These are phyloP conservation scores for Entrophospora sp. DNA, from an alignment of 192 early-diverging fungal species.

Conservation along the genomic window DNA sequence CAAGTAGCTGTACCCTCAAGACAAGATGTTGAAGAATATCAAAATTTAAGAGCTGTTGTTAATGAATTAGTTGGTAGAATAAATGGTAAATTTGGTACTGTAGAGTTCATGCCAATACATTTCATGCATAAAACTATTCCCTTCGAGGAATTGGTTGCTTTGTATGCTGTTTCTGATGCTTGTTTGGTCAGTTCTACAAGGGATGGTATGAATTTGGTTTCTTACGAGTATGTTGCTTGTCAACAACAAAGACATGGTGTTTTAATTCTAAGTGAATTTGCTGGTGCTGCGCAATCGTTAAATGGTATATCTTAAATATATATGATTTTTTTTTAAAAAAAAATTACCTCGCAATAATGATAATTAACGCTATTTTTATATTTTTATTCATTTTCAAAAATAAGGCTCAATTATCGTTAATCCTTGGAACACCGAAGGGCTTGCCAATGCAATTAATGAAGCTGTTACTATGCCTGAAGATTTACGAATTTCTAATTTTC, in stretches of 20 bases:
- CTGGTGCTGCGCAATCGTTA: slow-evolving; percentile 95
- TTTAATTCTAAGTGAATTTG: slow-evolving; percentile 94
- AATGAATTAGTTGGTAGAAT: slow-evolving; percentile 97
- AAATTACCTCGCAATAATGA: not conserved
- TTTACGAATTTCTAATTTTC: slow-evolving; percentile 70
- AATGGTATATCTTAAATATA: slow-evolving; percentile 52
- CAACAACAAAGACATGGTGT: slow-evolving; percentile 92
- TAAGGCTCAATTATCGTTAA: slow-evolving; percentile 92
- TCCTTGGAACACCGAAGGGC: slow-evolving; percentile 98
- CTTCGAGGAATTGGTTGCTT: slow-evolving; percentile 91
- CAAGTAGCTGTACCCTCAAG: slow-evolving; percentile 98
- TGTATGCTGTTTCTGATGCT: slow-evolving; percentile 94
- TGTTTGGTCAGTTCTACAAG: slow-evolving; percentile 96
- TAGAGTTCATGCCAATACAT: slow-evolving; percentile 97
- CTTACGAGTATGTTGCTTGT: slow-evolving; percentile 96
- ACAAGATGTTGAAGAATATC: slow-evolving; percentile 98
- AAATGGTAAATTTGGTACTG: slow-evolving; percentile 91
- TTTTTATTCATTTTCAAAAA: too few relatives aligned
- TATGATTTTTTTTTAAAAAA: not conserved
- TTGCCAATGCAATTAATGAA: slow-evolving; percentile 78
- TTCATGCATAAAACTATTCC: slow-evolving; percentile 94
- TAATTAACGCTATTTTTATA: not conserved
- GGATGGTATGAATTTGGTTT: slow-evolving; percentile 99
- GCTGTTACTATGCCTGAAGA: slow-evolving; percentile 91
- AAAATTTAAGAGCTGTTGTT: slow-evolving; percentile 84